Percentiles rank a stretch among this genome's conserved stretches.
Evolutionary conservation across 75 land plant species (phyloP).

Genomic region (Picea sitchensis): DNA sequence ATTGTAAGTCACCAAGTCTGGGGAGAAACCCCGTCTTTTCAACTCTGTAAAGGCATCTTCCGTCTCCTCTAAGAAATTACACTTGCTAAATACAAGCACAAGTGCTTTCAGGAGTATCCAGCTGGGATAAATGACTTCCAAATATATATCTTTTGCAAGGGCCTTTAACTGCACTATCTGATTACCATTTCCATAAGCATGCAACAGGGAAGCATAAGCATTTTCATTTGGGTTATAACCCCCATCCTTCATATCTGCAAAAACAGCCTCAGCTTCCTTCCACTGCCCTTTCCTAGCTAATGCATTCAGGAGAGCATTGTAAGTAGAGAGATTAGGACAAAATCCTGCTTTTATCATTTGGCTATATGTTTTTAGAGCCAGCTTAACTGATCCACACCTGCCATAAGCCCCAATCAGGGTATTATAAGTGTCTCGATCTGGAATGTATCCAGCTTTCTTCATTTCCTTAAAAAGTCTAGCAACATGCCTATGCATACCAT

Average conservation of each 20-base stretch:
- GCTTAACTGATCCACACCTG: slow-evolving; percentile 65
- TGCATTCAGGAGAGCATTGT: slow-evolving; percentile 78
- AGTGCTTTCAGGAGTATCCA: slow-evolving; percentile 63
- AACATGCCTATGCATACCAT: slow-evolving; percentile 58
- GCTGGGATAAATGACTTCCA: slow-evolving; percentile 48
- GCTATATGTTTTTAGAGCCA: slow-evolving; percentile 54
- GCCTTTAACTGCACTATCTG: slow-evolving; percentile 41
- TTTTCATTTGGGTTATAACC: slow-evolving; percentile 74
- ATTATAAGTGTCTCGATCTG: slow-evolving; percentile 83
- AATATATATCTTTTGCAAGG: slow-evolving; percentile 53
- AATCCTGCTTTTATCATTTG: slow-evolving; percentile 77
- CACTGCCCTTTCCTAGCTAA: slow-evolving; percentile 81
- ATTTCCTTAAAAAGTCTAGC: slow-evolving; percentile 63
- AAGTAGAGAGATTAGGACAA: slow-evolving; percentile 65
- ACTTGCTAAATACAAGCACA: slow-evolving; percentile 67
- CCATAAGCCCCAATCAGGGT: slow-evolving; percentile 89
- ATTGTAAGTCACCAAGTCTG: slow-evolving; percentile 73
- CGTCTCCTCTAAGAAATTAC: slow-evolving; percentile 55
- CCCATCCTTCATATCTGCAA: slow-evolving; percentile 59
- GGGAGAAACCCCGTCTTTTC: slow-evolving; percentile 48
- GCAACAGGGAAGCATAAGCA: slow-evolving; percentile 73
- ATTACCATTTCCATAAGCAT: slow-evolving; percentile 74
- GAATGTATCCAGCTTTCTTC: slow-evolving; percentile 72
- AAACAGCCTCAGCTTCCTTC: slow-evolving; percentile 58
- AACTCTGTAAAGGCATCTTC: slow-evolving; percentile 65